phyloP scores from a whole-genome alignment of 1,284 basidiomycete species.

The Cutaneotrichosporon spelunceum region DNA sequence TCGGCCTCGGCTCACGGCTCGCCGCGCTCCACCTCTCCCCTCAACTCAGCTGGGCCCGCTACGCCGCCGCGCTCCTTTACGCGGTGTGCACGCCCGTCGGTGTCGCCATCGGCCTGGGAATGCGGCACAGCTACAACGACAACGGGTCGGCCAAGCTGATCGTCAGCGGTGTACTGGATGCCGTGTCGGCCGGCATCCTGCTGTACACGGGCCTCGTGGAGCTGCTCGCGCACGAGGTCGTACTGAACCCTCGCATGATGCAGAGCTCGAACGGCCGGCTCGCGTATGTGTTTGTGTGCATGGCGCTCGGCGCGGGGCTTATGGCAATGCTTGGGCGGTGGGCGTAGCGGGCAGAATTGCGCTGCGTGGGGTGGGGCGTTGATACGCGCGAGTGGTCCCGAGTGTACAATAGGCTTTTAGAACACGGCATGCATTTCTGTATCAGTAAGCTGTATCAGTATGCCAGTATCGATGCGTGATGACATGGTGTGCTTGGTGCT shows the following conservation, averaged over 20 bases:
- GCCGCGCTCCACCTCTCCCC: constrained; percentile 67
- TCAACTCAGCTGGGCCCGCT: constrained; percentile 62
- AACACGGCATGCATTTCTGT: neutral
- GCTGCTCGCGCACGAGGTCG: constrained; percentile 87
- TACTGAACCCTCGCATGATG: constrained; percentile 82
- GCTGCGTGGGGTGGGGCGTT: neutral
- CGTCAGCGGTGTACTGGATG: constrained; percentile 78
- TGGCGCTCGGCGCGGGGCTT: constrained; percentile 70
- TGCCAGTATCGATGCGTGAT: no score
- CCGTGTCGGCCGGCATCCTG: constrained; percentile 81
- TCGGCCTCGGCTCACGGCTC: constrained; percentile 76
- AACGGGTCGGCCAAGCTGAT: constrained; percentile 68
- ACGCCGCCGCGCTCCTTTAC: constrained; percentile 65
- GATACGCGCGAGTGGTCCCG: neutral
- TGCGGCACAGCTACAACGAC: constrained; percentile 78
- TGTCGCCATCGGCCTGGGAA: constrained; percentile 76
- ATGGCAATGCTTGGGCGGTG: constrained; percentile 83
- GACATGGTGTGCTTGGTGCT: no score
- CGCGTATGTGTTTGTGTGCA: constrained; percentile 66
- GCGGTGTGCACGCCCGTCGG: constrained; percentile 65
- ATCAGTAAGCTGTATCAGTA: no score
- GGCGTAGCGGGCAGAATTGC: constrained; percentile 61
- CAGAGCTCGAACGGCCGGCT: constrained; percentile 63
- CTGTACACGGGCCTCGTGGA: constrained; percentile 87
- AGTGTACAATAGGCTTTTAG: neutral